These are phyloP conservation scores for Linnemannia elongata DNA, from an alignment of 192 early-diverging fungal genomes.

Conservation along the genomic window DNA sequence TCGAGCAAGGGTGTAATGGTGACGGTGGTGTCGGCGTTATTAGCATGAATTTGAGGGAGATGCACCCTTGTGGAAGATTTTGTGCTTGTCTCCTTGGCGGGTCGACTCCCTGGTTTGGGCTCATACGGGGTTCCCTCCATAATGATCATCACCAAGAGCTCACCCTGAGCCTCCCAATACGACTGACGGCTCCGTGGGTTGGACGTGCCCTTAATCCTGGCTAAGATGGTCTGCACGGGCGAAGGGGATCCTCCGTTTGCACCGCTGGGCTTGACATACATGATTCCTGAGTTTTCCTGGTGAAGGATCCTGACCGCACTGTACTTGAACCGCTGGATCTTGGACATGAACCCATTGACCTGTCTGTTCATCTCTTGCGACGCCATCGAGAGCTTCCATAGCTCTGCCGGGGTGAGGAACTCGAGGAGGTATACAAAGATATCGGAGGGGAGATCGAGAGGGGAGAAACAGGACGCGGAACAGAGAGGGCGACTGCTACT, in stretches of 20 bases:
- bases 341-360: constrained; percentile 32
- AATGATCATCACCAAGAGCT: constrained; percentile 33
- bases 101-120: constrained; percentile 8
- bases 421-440: constrained; percentile 39
- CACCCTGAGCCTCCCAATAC: constrained; percentile 41
- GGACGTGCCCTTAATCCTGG: background rate
- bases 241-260: background rate
- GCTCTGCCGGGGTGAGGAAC: constrained; percentile 38
- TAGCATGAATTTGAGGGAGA: background rate
- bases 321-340: constrained; percentile 37
- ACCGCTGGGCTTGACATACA: background rate
- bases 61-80: background rate
- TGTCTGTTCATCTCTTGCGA: constrained; percentile 26
- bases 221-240: background rate
- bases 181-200: constrained; percentile 18
- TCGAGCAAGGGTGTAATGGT: background rate
- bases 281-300: constrained; percentile 27
- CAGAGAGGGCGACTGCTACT: constrained; percentile 6
- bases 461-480: constrained; percentile 41
- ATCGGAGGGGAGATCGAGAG: constrained; percentile 35
- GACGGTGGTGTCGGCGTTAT: background rate
- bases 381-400: constrained; percentile 36
- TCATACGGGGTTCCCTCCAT: constrained; percentile 35
- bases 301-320: constrained; percentile 31
- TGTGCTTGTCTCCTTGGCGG: background rate